Evolutionary conservation across 2,329 filamentous ascomycete species (phyloP), one percentile per base, ranked within the genome.

Genomic region (Tympanopsis confertula): DNA sequence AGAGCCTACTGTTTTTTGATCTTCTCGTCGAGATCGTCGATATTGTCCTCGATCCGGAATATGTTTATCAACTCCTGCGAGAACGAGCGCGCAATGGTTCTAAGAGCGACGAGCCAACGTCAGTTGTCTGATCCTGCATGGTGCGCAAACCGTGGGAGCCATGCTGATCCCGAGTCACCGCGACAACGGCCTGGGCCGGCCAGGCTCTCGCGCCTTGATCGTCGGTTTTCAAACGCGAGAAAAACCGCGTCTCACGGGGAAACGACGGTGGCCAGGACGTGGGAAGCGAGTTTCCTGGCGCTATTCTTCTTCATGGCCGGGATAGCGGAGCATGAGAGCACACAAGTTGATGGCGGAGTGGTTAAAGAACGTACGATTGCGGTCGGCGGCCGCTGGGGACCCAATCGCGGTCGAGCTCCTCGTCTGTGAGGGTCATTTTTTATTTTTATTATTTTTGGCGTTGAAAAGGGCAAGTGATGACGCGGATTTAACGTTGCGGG

Each of bases 51-150:
- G 53, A 95, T 79, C 52, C 83, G 82, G 66, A 95, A 95, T 49
- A 93, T 82, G 55, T 86, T 82, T 66, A 89, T 83, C 43, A 95
- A 69, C 56, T 89, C 85, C 33, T 78, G 69, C 42, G 86, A 89
- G 63, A 95, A 94, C 54, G 82, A 86, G 50, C 78, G 82, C 38
- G 87, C 88, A 60, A 94, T 78, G 43, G 85, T 91, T 45, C 88
- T 94, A 60, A 35, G 44, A 42, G 38, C 35, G 41, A 35, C 46
- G 38, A 17, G 15, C 14, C 35, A 37, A 13, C 20, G 28, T n/a
- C 2, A 19, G 10, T 13, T 32, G 20, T 4, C 7, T 19, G 18
- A 19, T 49, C 39, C 29, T 39, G 35, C 35, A 42, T 40, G 28
- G 15, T 36, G 36, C 42, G 40, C 29, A 37, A 38, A 20, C 24